These are phyloP conservation scores for Rutstroemia sydowiana DNA, from an alignment of 2,329 filamentous ascomycete genomes.

Conservation along the genomic window DNA sequence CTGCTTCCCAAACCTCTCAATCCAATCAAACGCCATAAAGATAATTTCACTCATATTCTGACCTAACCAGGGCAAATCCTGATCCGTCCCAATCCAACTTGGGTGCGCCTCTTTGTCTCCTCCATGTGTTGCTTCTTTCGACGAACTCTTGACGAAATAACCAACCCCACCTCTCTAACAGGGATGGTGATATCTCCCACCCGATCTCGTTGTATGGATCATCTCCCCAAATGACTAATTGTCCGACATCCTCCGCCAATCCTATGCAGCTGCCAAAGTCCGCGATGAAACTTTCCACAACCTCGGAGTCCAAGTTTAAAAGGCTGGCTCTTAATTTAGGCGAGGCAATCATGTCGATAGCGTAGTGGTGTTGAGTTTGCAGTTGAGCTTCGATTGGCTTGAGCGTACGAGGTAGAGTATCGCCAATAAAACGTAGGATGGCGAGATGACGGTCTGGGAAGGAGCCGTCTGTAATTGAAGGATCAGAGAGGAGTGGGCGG, in stretches of 20 bases:
- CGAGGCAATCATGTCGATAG: constrained; percentile 37
- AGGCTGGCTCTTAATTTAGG: constrained; percentile 34
- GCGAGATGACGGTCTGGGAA: constrained; percentile 31
- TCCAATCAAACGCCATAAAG: too few relatives aligned
- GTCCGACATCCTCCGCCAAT: constrained; percentile 32
- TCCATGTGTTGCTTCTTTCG: constrained; percentile 36
- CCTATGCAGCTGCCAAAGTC: constrained; percentile 33
- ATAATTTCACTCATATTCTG: too few relatives aligned
- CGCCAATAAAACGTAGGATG: constrained; percentile 25
- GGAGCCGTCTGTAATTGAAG: constrained; percentile 23
- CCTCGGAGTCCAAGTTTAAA: constrained; percentile 30
- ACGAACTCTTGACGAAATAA: constrained; percentile 33
- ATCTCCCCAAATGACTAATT: constrained; percentile 38
- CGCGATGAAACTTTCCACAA: constrained; percentile 32
- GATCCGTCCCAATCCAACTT: too few relatives aligned
- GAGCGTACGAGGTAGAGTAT: constrained; percentile 29
- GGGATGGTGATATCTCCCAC: constrained; percentile 36
- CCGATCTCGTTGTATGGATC: constrained; percentile 35
- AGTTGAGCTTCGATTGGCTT: constrained; percentile 35
- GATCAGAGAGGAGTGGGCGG: constrained; percentile 31
- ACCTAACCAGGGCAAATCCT: too few relatives aligned
- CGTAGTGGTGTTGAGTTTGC: constrained; percentile 34
- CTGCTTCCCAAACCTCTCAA: too few relatives aligned
- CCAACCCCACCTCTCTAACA: constrained; percentile 36
- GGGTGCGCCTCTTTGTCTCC: constrained; percentile 33